Evolutionary conservation across 2,329 filamentous ascomycete genomes (phyloP).

Genomic region (Fonsecaea pedrosoi): DNA sequence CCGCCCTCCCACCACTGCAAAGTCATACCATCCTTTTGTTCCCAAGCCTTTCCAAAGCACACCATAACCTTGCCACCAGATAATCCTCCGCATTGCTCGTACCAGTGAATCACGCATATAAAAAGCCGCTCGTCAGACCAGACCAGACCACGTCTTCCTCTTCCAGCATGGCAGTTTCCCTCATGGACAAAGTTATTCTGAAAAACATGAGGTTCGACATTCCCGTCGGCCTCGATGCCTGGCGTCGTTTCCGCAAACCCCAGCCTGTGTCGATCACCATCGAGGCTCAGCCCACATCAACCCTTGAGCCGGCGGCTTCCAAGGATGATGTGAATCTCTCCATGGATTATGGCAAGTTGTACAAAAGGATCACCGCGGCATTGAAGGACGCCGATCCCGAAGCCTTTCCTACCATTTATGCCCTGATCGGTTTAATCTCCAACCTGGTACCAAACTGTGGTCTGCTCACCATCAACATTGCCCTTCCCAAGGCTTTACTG

Average conservation of each 20-base stretch:
- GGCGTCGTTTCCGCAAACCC: constrained; percentile 53
- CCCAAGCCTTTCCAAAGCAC: neutral
- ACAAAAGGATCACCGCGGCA: constrained; percentile 47
- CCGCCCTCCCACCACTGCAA: neutral
- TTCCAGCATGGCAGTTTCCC: neutral
- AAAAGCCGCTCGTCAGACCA: neutral
- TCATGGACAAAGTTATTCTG: constrained; percentile 43
- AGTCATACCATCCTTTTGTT: constrained; percentile 3
- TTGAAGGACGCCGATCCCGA: constrained; percentile 17
- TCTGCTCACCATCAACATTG: constrained; percentile 34
- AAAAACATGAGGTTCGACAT: constrained; percentile 54
- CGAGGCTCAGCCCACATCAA: constrained; percentile 51
- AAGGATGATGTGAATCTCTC: constrained; percentile 55
- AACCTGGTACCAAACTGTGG: constrained; percentile 29
- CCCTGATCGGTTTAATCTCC: constrained; percentile 29
- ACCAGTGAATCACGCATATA: neutral
- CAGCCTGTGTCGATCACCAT: constrained; percentile 55
- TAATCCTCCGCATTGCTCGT: neutral
- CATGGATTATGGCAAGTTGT: constrained; percentile 57
- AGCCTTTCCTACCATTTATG: constrained; percentile 33
- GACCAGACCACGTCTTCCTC: neutral
- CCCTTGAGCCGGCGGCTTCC: constrained; percentile 49
- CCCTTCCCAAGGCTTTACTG: constrained; percentile 53
- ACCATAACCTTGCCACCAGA: neutral
- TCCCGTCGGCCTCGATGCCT: constrained; percentile 53